Evolutionary conservation across 805 yeast genomes (phyloP).

Genomic region (Tetrapisispora nanseiensis): DNA sequence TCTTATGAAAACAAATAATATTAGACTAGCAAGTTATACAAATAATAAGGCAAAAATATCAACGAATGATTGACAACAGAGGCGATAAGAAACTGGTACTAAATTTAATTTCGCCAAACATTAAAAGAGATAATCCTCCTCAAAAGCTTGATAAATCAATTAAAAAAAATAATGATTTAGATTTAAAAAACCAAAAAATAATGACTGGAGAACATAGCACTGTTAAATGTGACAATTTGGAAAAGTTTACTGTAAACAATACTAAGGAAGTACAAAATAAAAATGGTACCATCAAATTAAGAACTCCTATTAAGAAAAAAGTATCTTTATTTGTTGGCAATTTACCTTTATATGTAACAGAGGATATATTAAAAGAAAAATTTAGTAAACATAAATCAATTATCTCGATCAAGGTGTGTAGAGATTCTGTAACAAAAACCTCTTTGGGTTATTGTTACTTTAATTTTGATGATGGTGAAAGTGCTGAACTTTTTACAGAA

Average conservation of each 20-base stretch:
- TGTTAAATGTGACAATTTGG: no score
- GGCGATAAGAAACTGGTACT: background rate
- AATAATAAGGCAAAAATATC: background rate
- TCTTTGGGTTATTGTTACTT: conserved; percentile 70
- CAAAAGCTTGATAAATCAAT: background rate
- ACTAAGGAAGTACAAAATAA: background rate
- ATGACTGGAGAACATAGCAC: no score
- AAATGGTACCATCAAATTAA: background rate
- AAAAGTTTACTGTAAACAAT: no score
- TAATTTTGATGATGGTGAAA: conserved; percentile 41
- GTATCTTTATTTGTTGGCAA: conserved; percentile 54
- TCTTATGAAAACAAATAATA: no score
- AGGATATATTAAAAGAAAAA: conserved; percentile 35
- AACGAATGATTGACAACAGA: background rate
- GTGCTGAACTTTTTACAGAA: conserved; percentile 48
- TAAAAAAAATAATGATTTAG: background rate
- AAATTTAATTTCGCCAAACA: background rate
- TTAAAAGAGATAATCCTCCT: background rate
- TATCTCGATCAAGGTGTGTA: conserved; percentile 51
- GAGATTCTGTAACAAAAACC: conserved; percentile 40
- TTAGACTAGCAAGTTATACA: no score
- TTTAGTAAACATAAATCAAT: conserved; percentile 40
- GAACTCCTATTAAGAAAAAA: background rate
- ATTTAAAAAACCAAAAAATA: background rate
- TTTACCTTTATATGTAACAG: conserved; percentile 41